Evolutionary conservation across 805 yeast species (phyloP), one percentile per base, ranked within the genome.

Genomic region (Saccharomycopsis lassenensis): DNA sequence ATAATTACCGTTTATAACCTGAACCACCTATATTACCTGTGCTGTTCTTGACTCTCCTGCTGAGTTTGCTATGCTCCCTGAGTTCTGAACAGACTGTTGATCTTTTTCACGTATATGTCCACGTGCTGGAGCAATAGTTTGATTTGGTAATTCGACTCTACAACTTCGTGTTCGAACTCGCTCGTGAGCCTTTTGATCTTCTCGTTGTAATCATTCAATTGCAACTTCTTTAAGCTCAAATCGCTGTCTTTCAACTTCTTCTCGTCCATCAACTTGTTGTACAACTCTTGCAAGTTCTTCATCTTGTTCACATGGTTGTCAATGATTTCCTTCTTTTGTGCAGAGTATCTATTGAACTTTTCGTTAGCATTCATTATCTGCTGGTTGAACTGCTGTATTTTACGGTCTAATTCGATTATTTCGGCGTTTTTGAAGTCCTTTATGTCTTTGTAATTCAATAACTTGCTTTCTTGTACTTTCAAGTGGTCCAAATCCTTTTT

Each of bases 311-410:
- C 57, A 34, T 58, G 58, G 29, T 56, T 59, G 11, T 46, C 41
- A 16, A 50, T 55, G 37, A 57, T 59, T 28, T 59, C 61, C 12
- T 47, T 56, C 11, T 63, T 59, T 37, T 59, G 67, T 5, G 52
- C 52, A 20, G 54, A 51, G 4, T 62, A 49, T 36, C 62, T 58
- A 5, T 41, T 48, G 3, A 59, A 57, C 42, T 65, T 66, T 18
- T 65, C 70, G 36, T 58, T 64, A 8, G 56, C 52, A 41, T 55
- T 60, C 26, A 57, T 51, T 17, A 65, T 52, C 43, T 66, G 70
- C 36, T 64, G 52, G 20, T 52, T 50, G 3, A 59, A 39, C 37
- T 63, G 58, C 40, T 58, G 63, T 5, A 58, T 56, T 37, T 62
- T 63, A 30, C 69, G 52, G 7, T 54, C 48, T 26, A 63, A 45